These are phyloP conservation scores for Dissophora globulifera DNA, from an alignment of 192 early-diverging fungal species.

Conservation along the genomic window DNA sequence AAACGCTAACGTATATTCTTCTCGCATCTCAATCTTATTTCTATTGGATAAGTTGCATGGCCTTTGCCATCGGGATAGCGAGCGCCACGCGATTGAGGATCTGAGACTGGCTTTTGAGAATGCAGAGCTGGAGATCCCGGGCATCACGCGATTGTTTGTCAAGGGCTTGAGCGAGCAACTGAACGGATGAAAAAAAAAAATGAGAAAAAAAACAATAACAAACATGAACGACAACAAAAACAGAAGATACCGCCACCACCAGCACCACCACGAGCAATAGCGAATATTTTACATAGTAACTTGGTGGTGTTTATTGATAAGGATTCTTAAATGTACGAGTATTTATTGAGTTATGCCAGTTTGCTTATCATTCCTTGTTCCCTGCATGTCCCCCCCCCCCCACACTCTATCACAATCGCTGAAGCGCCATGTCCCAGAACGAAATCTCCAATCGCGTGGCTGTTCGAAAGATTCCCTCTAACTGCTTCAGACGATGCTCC, in stretches of 20 bases:
- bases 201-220: no score
- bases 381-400: no score
- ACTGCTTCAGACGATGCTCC: constrained; percentile 61
- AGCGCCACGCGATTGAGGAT: constrained; percentile 43
- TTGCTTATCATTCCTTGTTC: no score
- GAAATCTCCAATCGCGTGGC: constrained; percentile 76
- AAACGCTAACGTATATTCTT: not conserved
- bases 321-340: no score
- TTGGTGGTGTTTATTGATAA: no score
- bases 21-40: no score
- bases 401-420: constrained; percentile 17
- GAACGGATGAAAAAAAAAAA: constrained; percentile 15
- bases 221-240: no score
- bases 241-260: no score
- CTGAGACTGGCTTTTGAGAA: constrained; percentile 40
- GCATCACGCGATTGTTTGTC: constrained; percentile 38
- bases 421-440: constrained; percentile 79
- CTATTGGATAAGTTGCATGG: constrained; percentile 37
- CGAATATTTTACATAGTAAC: no score
- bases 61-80: constrained; percentile 25
- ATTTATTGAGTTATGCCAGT: not conserved
- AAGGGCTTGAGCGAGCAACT: constrained; percentile 46
- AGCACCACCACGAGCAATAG: no score
- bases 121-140: constrained; percentile 47
- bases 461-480: constrained; percentile 75